Conservation (phyloP, 306 rosid species). For the Begonia loranthoides region DNA sequence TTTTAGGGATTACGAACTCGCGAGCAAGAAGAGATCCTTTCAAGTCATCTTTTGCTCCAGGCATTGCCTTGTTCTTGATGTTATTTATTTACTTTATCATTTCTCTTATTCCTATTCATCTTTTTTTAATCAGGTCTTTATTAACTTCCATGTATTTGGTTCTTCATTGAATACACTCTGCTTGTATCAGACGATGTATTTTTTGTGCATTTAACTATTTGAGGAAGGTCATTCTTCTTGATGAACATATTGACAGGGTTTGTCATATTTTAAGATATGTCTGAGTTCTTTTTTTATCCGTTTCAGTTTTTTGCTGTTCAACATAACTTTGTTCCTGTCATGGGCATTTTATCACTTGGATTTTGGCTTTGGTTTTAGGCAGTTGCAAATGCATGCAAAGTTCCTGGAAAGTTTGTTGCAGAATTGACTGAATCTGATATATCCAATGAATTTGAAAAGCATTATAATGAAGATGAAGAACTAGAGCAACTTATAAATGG, state of each 20-base stretch:
- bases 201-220: too few species aligned
- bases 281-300: background rate
- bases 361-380: constrained; percentile 40
- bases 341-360: too few species aligned
- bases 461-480: constrained; percentile 59
- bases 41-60: constrained; percentile 69
- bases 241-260: too few species aligned
- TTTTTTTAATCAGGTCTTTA: background rate
- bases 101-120: too few species aligned
- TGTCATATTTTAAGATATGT: constrained; percentile 1
- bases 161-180: background rate
- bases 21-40: constrained; percentile 72
- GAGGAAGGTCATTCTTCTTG: too few species aligned
- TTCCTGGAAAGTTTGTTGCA: constrained; percentile 43
- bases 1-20: constrained; percentile 66
- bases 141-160: background rate
- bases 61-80: constrained; percentile 23
- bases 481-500: constrained; percentile 71
- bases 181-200: background rate
- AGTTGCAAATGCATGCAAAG: constrained; percentile 66
- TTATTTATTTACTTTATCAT: constrained; percentile 6
- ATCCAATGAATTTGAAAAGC: constrained; percentile 39
- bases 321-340: too few species aligned
- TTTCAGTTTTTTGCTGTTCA: background rate
- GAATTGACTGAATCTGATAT: constrained; percentile 53